phyloP scores from a whole-genome alignment of 2,329 filamentous ascomycete genomes.

The Cercospora zeae-maydis region DNA sequence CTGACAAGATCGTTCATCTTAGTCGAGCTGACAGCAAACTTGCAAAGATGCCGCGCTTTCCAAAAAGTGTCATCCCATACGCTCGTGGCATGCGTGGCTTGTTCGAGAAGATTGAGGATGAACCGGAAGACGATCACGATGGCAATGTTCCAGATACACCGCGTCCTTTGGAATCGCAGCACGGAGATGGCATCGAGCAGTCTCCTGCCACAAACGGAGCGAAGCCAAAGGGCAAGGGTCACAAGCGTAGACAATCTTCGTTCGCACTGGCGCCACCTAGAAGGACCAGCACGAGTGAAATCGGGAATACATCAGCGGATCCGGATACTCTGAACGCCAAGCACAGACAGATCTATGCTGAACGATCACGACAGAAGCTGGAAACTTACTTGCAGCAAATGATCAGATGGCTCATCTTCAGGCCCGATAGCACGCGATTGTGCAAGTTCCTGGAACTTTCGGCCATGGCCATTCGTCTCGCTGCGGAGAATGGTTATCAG shows the following conservation, averaged over 20 bases:
- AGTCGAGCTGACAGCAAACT: conserved; percentile 61
- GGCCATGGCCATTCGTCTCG: conserved; percentile 85
- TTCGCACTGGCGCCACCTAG: conserved; percentile 54
- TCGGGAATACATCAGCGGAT: conserved; percentile 40
- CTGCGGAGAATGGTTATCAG: conserved; percentile 93
- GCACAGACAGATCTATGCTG: conserved; percentile 60
- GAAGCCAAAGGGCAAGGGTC: conserved; percentile 40
- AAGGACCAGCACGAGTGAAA: conserved; percentile 51
- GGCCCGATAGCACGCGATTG: conserved; percentile 88
- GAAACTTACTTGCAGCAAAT: conserved; percentile 90
- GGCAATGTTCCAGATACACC: conserved; percentile 48
- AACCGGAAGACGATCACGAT: conserved; percentile 55
- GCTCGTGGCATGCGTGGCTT: conserved; percentile 64
- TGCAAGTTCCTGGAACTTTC: conserved; percentile 96
- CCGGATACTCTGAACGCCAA: conserved; percentile 30
- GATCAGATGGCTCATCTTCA: conserved; percentile 95
- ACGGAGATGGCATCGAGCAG: conserved; percentile 4
- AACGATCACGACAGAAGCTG: conserved; percentile 77
- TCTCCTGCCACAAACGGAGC: conserved; percentile 20
- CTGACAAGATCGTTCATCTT: conserved; percentile 75
- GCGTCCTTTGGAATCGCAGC: conserved; percentile 33
- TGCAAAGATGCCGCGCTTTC: conserved; percentile 84
- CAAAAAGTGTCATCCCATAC: conserved; percentile 84
- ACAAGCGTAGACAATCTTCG: conserved; percentile 52
- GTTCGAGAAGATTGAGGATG: conserved; percentile 67